Percentiles rank a stretch among this genome's conserved stretches.
Evolutionary conservation across 208 protist genomes (phyloP).

Genomic region (Angomonas deanei): DNA sequence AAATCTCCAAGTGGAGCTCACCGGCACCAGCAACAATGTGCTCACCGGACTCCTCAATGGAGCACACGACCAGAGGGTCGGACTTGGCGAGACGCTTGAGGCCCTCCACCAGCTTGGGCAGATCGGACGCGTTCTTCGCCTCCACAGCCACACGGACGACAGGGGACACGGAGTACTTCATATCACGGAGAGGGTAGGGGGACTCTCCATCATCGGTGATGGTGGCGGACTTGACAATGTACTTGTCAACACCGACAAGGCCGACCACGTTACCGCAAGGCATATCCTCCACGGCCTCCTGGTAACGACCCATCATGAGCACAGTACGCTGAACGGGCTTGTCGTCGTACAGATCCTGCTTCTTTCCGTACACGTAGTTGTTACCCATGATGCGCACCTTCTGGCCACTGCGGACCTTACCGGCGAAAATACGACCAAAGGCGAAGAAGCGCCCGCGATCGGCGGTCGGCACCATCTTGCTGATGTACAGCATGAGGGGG

Average conservation of each 20-base stretch:
- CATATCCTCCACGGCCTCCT: constrained; percentile 95
- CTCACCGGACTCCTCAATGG: constrained; percentile 96
- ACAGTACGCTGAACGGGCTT: constrained; percentile 64
- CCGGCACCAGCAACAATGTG: constrained; percentile 99
- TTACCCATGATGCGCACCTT: constrained; percentile 98
- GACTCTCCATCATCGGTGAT: constrained; percentile 89
- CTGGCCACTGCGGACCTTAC: constrained; percentile 96
- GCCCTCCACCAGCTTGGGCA: constrained; percentile 98
- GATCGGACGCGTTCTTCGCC: constrained; percentile 95
- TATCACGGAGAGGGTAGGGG: constrained; percentile 75
- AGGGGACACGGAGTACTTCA: constrained; percentile 99
- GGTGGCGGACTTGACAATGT: constrained; percentile 98
- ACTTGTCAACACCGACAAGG: constrained; percentile 99
- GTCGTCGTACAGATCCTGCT: constrained; percentile 94
- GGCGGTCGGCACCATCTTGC: constrained; percentile 99
- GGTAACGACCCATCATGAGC: constrained; percentile 91
- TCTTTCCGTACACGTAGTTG: constrained; percentile 97
- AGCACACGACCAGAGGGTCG: constrained; percentile 95
- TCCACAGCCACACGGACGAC: constrained; percentile 97
- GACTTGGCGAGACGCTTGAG: constrained; percentile 96
- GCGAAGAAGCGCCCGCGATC: constrained; percentile 92
- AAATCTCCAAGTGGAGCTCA: constrained; percentile 99
- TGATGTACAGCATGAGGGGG: constrained; percentile 98
- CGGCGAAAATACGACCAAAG: constrained; percentile 69
- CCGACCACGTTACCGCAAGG: constrained; percentile 98